Base-by-base conservation (phyloP, 202 grass and related monocot species). In the Panicum virgatum region DNA sequence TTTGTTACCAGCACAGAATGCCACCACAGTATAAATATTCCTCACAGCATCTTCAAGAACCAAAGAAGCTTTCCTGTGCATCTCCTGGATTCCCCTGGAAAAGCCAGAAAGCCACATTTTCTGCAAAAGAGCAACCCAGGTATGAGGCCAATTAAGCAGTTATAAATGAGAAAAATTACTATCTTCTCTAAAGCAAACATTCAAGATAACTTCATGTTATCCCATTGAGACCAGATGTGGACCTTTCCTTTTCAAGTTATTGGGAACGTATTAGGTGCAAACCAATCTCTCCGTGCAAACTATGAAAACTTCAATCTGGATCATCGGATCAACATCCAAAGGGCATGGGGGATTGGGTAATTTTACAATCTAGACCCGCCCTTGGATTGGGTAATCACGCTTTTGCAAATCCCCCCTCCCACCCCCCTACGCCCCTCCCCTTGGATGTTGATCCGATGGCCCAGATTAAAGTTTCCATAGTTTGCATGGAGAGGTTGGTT, bases 21-120 rank as follows among this genome's bases (percentile, higher is more conserved):
- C 92, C 73, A 98, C 96, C 69, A 98, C 96, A 7, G 96, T 98
- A 82, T 98, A 98, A 54, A 98, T 98, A 84, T 98, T 98, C 80
- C 92, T 88, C 34, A 98, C 96, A 82, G 96, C 92, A 75, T 95
- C 96, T 87, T 98, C 92, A 62, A 98, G 90, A 66, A 98, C 92
- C 84, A 93, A 88, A 84, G 96, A 98, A 43, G 96, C 96, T 84
- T 91, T 98, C 77, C 86, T 83, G 80, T 98, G 96, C 96, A 91
- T 98, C 68, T 98, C 92, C 65, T 98, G 96, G 73, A 98, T 98
- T 78, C 96, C 92, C 81, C 85, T 88, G 50, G 96, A 98, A 84
- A 98, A 95, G 9, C 96, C 96, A 78, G 93, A 88, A 67, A 98
- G 92, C 96, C 96, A 98, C 90, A 95, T 90, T 95, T 98, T 98